Evolutionary conservation across 306 rosid species (phyloP), one percentile per base, ranked within the genome.

Genomic region (Lupinus albus): DNA sequence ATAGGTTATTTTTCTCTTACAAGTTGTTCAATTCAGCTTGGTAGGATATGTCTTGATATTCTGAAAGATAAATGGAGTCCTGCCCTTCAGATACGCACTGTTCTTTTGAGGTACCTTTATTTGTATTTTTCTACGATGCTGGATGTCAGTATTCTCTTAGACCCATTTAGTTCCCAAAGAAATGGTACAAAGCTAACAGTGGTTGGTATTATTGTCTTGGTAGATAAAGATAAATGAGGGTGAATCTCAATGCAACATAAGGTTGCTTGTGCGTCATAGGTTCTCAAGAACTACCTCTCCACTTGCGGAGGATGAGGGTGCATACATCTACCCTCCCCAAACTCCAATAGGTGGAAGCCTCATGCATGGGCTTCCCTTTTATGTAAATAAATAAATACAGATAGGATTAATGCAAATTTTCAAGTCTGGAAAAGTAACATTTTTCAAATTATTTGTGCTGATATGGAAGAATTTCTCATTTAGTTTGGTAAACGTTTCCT

Each of bases 41-140:
- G 96, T 58, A 84, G 96, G 75, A 89, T 89, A 62, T 89, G 96
- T 68, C 92, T 89, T 67, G 96, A 89, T 70, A 86, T 89, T 73
- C 86, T 89, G 72, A 89, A 89, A 71, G 96, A 89, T 73, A 89
- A 89, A 75, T 89, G 92, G 96, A 89, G 87, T 61, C 96, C 96
- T 67, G 96, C 96, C 41, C 92, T 89, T 51, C 96, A 89, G 88
- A 89, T 89, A 62, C 88, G 96, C 73, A 89, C 96, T 56, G 96
- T 89, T 67, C 96, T 89, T 70, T 80, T 89, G 82, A 89, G 96
- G 96, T 89, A 86, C 64, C 42, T 39, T 16, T 59, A 9, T 3
- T 36, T 42, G 47, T 42, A 55, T 28, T 52, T 21, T 36, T 51
- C 51, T 15, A 13, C 14, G 39, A 17, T 73, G 1, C 13, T 63